Base-by-base conservation (phyloP, 148 eudicot species). In the Arctostaphylos glauca region DNA sequence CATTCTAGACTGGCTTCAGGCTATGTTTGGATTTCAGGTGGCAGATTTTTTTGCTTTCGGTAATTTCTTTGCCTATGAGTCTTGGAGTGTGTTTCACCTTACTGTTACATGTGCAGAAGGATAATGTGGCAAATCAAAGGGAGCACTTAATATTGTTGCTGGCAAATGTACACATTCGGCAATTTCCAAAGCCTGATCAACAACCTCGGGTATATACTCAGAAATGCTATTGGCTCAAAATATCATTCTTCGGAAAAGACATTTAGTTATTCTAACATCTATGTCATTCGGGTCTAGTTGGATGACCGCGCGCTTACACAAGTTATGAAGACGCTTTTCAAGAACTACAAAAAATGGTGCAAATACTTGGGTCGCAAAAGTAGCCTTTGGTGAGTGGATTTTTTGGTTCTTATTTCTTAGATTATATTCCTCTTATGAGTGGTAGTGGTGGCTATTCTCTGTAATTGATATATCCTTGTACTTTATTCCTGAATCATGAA, bases 281-380 rank as follows among this genome's bases (percentile, higher is more conserved):
- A 31, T 66, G 16, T 66, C 43, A 66, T 66, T 25, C 5, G 71
- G 71, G 67, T 67, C 70, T 80, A 97, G 99, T 89, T 97, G 95
- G 96, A 97, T 92, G 99, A 94, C 77, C 95, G 97, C n/a, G 94
- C 99, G 67, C 81, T 97, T 80, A 88, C 90, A 67, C 93, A 90
- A 87, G 99, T 97, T 84, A 97, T 97, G 99, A 97, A 94, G 89
- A 97, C 92, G 84, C 97, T 97, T 87, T 97, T 97, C 92, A 92
- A 94, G 87, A 94, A 92, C 90, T 97, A 94, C 89, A 97, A 92
- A 82, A 97, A 86, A 81, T 97, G 98, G 99, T 97, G 99, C 99
- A 94, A 92, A 84, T 97, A 93, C 86, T 90, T 97, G 89, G 99
- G 90, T 81, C 97, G 98, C 49, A 97, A 94, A 88, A 94, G 98